Evolutionary conservation across 1,284 basidiomycete species (phyloP).

Genomic region (Pseudozyma pruni): DNA sequence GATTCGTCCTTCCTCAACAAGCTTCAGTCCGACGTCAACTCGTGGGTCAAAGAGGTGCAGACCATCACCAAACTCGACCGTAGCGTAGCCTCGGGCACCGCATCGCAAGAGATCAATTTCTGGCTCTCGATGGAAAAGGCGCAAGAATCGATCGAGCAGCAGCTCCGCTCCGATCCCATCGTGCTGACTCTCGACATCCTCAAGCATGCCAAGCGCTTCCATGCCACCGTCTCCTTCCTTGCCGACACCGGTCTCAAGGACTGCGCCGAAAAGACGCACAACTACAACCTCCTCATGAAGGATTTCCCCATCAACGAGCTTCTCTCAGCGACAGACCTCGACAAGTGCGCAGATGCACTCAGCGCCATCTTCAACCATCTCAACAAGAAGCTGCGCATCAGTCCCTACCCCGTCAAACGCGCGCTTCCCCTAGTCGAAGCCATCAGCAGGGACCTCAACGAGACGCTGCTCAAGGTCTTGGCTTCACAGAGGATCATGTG

Average conservation of each 20-base stretch:
- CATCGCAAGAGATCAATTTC: constrained; percentile 98
- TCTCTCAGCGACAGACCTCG: constrained; percentile 91
- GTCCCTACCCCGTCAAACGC: constrained; percentile 91
- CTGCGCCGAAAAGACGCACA: constrained; percentile 62
- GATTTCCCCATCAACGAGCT: constrained; percentile 98
- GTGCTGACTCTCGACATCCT: constrained; percentile 91
- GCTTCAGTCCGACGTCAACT: constrained; percentile 91
- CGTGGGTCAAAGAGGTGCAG: constrained; percentile 98
- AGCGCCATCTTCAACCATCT: constrained; percentile 89
- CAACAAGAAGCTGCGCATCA: constrained; percentile 84
- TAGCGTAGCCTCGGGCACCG: constrained; percentile 93
- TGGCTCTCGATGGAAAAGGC: constrained; percentile 95
- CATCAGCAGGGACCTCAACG: constrained; percentile 96
- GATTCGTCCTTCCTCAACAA: constrained; percentile 94
- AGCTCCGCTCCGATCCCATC: constrained; percentile 90
- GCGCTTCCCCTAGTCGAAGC: constrained; percentile 96
- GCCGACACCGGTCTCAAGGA: constrained; percentile 94
- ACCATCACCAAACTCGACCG: constrained; percentile 89
- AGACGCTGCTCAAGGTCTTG: constrained; percentile 89
- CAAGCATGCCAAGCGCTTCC: constrained; percentile 94
- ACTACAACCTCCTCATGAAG: constrained; percentile 96
- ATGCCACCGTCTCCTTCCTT: constrained; percentile 96
- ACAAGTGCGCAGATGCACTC: constrained; percentile 90
- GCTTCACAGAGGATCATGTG: constrained; percentile 89
- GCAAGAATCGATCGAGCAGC: constrained; percentile 89